Evolutionary conservation across 2,329 filamentous ascomycete species (phyloP), one percentile per base, ranked within the genome.

Genomic region (Penicillium palitans): DNA sequence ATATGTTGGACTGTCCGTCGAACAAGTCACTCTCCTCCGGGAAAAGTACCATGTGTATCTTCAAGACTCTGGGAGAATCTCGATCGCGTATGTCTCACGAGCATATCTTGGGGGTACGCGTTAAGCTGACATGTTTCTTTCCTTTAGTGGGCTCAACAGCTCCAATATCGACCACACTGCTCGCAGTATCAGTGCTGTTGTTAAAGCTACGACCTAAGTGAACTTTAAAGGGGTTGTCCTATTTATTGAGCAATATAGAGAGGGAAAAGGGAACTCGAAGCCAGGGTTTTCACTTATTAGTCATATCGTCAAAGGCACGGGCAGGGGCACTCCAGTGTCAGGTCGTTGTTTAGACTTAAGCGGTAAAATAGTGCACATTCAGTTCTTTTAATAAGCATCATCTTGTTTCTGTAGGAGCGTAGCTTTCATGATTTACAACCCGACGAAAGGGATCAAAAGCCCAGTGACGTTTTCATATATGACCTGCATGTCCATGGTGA

Each of bases 11-110:
- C 37, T 63, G 0, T 59, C 61, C 0, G 49, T 57, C 21, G 59
- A 61, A 24, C 55, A 63, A 25, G 61, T 61, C 17, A 52, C 49
- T 27, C 45, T 63, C 1, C 50, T 63, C 12, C 49, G 59, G 5
- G 21, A 56, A 0, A 52, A 59, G 41, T 42, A 61, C 13, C 61
- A 63, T 55, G 52, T 63, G 17, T 63, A 63, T 35, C 49, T 63
- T 13, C 61, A 63, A 29, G 59, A 63, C 15, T 46, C 61, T 17
- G 59, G 59, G 15, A 61, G 61, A 41, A 63, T 63, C 15, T 63
- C 61, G 10, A 61, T 63, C 35, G 61, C 61, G 61, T 63, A 55
- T 4, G 61, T 55, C 19, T 42, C 6, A 31, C 12, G 1, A 9
- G 2, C 0, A 41, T 41, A 4, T 25, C 15, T 21, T 21, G 9